These are phyloP conservation scores for Podosphaera leucotricha DNA, from an alignment of 2,329 filamentous ascomycete genomes.

Conservation along the genomic window DNA sequence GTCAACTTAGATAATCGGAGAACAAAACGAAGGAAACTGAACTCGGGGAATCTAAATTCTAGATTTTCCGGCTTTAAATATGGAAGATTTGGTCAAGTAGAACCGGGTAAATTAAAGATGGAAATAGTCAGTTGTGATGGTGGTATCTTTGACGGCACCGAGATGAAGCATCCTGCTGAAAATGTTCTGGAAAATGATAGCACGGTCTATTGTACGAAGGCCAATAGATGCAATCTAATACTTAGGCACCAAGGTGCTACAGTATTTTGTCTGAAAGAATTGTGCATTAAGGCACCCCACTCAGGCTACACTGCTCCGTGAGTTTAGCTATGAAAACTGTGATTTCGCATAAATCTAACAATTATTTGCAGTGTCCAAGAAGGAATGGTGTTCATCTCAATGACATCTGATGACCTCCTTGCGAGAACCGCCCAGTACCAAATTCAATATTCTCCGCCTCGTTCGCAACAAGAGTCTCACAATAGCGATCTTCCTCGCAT, in stretches of 20 bases:
- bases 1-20: slow-evolving; percentile 24
- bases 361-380: slow-evolving; percentile 44
- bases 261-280: slow-evolving; percentile 61
- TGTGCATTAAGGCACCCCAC: slow-evolving; percentile 69
- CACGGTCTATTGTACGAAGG: slow-evolving; percentile 76
- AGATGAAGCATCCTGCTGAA: slow-evolving; percentile 37
- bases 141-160: slow-evolving; percentile 41
- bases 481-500: slow-evolving; percentile 18
- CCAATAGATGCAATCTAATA: slow-evolving; percentile 69
- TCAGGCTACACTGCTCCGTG: slow-evolving; percentile 68
- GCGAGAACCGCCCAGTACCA: slow-evolving; percentile 51
- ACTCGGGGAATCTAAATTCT: slow-evolving; percentile 30
- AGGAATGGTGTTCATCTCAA: slow-evolving; percentile 78
- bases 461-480: slow-evolving; percentile 10
- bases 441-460: slow-evolving; percentile 31
- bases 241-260: slow-evolving; percentile 59
- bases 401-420: slow-evolving; percentile 57
- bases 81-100: slow-evolving; percentile 68
- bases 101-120: slow-evolving; percentile 60
- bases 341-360: slow-evolving; percentile 2
- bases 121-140: slow-evolving; percentile 80
- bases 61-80: slow-evolving; percentile 43
- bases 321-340: slow-evolving; percentile 18
- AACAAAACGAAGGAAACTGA: slow-evolving; percentile 46
- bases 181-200: slow-evolving; percentile 67